Conservation (phyloP, 2,329 filamentous ascomycete genomes). For the Penicillium sp. region DNA sequence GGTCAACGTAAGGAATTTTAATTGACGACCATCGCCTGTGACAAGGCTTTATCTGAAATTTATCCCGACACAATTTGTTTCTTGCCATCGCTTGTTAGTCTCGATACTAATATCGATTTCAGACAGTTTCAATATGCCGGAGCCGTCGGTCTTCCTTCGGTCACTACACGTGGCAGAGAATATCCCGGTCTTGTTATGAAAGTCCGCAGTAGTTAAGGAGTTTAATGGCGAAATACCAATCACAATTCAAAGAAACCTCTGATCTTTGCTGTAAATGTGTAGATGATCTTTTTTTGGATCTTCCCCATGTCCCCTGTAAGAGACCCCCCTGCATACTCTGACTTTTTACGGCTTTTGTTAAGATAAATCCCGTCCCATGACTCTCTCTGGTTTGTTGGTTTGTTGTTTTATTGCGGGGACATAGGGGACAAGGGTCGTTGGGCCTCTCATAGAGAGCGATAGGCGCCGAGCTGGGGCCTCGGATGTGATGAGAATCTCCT, state of each 20-base stretch:
- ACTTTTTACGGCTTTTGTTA: neutral
- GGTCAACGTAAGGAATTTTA: conserved; percentile 69
- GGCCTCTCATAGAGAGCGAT: conserved; percentile 19
- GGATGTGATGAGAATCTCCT: conserved; percentile 26
- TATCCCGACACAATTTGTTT: conserved; percentile 3
- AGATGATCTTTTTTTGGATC: neutral
- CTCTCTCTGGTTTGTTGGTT: conserved; percentile 12
- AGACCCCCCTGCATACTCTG: conserved; percentile 3
- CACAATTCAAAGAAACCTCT: neutral
- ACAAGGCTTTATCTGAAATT: conserved; percentile 51
- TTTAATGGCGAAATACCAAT: conserved; percentile 3
- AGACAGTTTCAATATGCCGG: conserved; percentile 2
- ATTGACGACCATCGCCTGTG: conserved; percentile 73
- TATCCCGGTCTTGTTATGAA: conserved; percentile 5
- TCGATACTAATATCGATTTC: conserved; percentile 15
- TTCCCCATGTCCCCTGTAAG: neutral
- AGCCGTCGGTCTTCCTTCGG: conserved; percentile 1
- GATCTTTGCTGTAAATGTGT: neutral
- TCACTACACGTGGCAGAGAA: conserved; percentile 2
- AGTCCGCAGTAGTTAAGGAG: conserved; percentile 14
- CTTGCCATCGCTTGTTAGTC: conserved; percentile 12
- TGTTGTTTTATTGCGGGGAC: conserved; percentile 13
- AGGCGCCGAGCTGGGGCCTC: conserved; percentile 26
- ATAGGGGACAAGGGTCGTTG: neutral
- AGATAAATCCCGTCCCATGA: conserved; percentile 3